phyloP scores from a whole-genome alignment of 257 asterid species.

The Fraxinus americana region DNA sequence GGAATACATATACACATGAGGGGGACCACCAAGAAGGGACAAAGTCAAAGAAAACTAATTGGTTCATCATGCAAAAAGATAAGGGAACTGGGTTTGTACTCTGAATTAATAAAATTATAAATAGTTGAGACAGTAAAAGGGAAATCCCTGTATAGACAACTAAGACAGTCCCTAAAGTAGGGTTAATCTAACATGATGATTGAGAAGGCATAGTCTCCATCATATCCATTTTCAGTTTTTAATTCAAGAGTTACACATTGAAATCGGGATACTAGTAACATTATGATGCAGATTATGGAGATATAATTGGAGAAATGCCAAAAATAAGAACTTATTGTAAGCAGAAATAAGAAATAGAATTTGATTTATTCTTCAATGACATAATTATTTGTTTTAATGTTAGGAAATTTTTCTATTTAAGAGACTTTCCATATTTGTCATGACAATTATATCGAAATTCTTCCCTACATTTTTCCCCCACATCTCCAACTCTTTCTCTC shows the following conservation, averaged over 20 bases:
- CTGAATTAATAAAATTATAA: background rate
- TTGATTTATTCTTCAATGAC: background rate
- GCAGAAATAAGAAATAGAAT: background rate
- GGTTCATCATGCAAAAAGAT: background rate
- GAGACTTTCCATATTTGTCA: no score
- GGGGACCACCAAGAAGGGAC: background rate
- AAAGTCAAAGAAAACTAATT: background rate
- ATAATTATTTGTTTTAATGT: background rate
- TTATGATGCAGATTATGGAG: background rate
- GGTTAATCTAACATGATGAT: background rate
- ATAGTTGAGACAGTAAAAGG: background rate
- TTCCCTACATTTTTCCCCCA: background rate
- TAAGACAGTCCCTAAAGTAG: background rate
- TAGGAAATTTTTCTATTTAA: background rate
- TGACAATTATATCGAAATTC: background rate
- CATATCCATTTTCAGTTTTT: background rate
- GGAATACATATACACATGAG: background rate
- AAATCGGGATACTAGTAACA: background rate
- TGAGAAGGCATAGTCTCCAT: background rate
- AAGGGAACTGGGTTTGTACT: background rate
- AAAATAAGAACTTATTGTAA: background rate
- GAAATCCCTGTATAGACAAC: background rate
- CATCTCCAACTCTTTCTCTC: background rate
- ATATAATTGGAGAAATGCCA: background rate
- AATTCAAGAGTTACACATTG: background rate